Base-by-base conservation (phyloP, 495 filamentous ascomycete species). In the Letharia lupina region DNA sequence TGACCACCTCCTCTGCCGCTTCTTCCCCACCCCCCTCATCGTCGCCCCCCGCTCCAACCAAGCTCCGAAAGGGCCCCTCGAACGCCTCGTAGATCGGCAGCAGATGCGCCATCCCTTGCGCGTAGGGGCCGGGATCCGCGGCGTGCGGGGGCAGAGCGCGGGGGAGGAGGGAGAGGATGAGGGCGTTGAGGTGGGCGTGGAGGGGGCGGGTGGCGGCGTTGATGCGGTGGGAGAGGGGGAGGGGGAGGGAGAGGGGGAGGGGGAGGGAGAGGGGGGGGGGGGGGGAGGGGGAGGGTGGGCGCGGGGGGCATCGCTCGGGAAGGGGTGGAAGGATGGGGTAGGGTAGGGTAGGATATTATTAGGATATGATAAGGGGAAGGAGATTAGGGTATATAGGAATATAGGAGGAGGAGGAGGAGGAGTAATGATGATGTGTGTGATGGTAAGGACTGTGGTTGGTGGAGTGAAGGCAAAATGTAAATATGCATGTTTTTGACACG, bases 131-230 rank as follows among this genome's bases (percentile, higher is more conserved):
- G 80, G 23, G 23, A 28, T 28, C 23, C 23, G 23, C 23, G 23
- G 23, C 23, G 23, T 28, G 81, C 20, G 80, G 80, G 11, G 82
- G 72, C 15, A 28, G 23, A 28, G 76, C 72, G 41, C 79, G 75
- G 5, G 78, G 79, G 8, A 84, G 75, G 31, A 78, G 76, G 16
- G 71, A 64, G 57, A 75, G 74, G 61, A 83, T 80, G n/a, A 77
- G 72, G 60, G 72, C 72, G 72, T 83, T 82, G 23, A 84, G 76
- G 41, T 67, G 61, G n/a, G 75, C 73, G 68, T 83, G 81, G 48
- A 72, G 61, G 57, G 72, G 64, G 67, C 77, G 77, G 28, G 75
- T 74, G 15, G 74, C 16, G 33, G n/a, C 20, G 60, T 62, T 63
- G 59, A 67, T 63, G 2, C 4, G 28, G 4, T 45, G 39, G 28